These are phyloP conservation scores for Phialophora chinensis DNA, from an alignment of 2,329 filamentous ascomycete species.

Conservation along the genomic window DNA sequence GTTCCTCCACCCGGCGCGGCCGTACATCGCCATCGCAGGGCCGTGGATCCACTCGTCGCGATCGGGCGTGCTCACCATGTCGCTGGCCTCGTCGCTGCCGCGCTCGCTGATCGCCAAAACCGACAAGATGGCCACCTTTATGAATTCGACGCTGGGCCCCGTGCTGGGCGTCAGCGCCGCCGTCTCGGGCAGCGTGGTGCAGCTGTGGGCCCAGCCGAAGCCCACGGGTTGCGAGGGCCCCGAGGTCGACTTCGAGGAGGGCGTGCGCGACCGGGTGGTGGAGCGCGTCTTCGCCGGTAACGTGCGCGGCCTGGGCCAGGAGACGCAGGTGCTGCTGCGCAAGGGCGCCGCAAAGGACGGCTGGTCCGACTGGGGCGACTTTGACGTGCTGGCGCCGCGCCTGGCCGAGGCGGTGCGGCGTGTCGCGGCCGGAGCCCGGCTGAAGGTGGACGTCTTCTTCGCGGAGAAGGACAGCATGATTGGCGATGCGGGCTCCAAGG, in stretches of 20 bases:
- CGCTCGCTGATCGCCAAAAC: slow-evolving; percentile 6
- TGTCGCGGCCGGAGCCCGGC: not conserved
- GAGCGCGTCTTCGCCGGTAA: slow-evolving; percentile 4
- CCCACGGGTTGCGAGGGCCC: slow-evolving; percentile 9
- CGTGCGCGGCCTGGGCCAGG: slow-evolving; percentile 14
- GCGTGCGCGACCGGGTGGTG: slow-evolving; percentile 1
- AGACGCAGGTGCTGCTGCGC: slow-evolving; percentile 11
- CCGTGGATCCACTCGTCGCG: slow-evolving; percentile 14
- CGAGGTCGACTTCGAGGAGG: slow-evolving; percentile 7
- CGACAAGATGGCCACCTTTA: slow-evolving; percentile 15
- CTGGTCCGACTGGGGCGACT: slow-evolving; percentile 18
- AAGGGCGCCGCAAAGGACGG: not conserved
- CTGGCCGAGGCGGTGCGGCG: slow-evolving; percentile 9
- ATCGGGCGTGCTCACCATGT: slow-evolving; percentile 1
- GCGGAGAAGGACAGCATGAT: slow-evolving; percentile 17
- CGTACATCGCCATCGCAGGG: slow-evolving; percentile 8
- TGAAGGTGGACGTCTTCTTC: slow-evolving; percentile 16
- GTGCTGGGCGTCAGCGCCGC: slow-evolving; percentile 9
- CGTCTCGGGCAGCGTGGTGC: slow-evolving; percentile 10
- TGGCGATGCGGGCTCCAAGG: slow-evolving; percentile 15
- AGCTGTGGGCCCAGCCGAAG: slow-evolving; percentile 10
- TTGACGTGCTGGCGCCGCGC: slow-evolving; percentile 15
- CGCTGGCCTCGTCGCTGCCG: slow-evolving; percentile 11
- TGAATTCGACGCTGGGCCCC: slow-evolving; percentile 12
- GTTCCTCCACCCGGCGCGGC: slow-evolving; percentile 12